Evolutionary conservation across 2,329 filamentous ascomycete species (phyloP).

Genomic region (Aspergillus oerlinghausenensis): DNA sequence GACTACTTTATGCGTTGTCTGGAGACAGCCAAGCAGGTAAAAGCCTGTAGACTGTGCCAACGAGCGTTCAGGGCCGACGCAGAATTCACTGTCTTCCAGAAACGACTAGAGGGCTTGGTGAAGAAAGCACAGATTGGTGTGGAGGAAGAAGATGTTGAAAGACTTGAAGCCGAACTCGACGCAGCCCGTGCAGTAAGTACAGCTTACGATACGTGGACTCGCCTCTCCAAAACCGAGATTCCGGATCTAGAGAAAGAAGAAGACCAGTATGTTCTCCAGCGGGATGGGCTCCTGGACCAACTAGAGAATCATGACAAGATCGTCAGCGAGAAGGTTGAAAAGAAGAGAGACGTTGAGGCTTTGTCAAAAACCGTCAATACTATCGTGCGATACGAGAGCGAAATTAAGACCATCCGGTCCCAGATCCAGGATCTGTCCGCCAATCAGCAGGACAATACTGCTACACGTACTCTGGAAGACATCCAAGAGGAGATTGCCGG

Average conservation of each 20-base stretch:
- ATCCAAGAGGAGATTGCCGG: conserved; percentile 72
- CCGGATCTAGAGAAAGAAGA: conserved; percentile 64
- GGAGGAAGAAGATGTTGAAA: conserved; percentile 46
- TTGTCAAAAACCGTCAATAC: conserved; percentile 70
- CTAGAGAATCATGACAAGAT: conserved; percentile 64
- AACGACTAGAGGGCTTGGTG: conserved; percentile 59
- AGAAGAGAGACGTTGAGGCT: conserved; percentile 68
- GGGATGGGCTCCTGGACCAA: conserved; percentile 54
- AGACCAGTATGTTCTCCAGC: conserved; percentile 57
- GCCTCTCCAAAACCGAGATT: conserved; percentile 64
- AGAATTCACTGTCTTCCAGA: conserved; percentile 59
- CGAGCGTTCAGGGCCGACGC: conserved; percentile 60
- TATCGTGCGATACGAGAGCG: conserved; percentile 67
- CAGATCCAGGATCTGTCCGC: conserved; percentile 72
- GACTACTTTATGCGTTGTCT: conserved; percentile 69
- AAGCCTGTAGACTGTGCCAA: conserved; percentile 72
- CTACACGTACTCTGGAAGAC: conserved; percentile 70
- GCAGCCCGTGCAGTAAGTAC: conserved; percentile 59
- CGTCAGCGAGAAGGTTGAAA: conserved; percentile 59
- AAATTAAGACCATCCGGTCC: conserved; percentile 65
- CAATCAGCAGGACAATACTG: conserved; percentile 65
- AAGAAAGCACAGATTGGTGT: conserved; percentile 51
- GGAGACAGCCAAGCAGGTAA: conserved; percentile 60
- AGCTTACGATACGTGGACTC: conserved; percentile 69
- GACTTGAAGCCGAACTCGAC: conserved; percentile 38